Base-by-base conservation (phyloP, 352 stramenopile genomes). In the Phytopythium litorale region DNA sequence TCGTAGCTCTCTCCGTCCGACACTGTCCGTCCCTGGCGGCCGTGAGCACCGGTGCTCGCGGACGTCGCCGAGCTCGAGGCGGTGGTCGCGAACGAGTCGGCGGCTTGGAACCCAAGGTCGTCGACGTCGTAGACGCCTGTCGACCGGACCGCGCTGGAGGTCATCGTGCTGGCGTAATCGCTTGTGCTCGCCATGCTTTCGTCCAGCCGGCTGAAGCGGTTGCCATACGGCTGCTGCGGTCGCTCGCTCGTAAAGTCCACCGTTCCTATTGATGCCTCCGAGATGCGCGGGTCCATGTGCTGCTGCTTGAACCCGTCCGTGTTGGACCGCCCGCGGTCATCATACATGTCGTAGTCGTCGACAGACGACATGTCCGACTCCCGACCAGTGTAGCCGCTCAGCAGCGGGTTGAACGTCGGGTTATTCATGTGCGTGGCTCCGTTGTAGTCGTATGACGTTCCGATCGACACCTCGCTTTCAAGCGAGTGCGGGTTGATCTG, bases 1-100 rank as follows among this genome's bases (percentile, higher is more conserved):
- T 91, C 81, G 68, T 91, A 91, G 61, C 71, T 86, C 65, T 88
- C 78, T 32, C 79, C 81, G 52, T 86, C 78, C 28, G 78, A 87
- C 49, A 77, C 75, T 32, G 75, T 81, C 52, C 78, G 73, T 60
- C 50, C 62, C 23, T 75, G 63, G 38, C 75, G 73, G 52, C 67
- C 32, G 6, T 58, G 56, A 23, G 25, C 50, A 2, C 19, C 35
- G 1, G 48, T 23, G 15, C 19, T 33, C 8, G 18, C 30, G 2
- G 57, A 48, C 11, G 23, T 45, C 23, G 67, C 18, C 42, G 75
- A 68, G 21, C 74, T 56, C 25, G 70, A 76, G 23, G 61, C 48
- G 37, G 68, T 70, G 1, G 67, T 62, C 25, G 62, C 60, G 30
- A 71, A 75, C 19, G 72, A 79, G 59, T 69, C 56, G 15, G 60